Conservation (phyloP, 768 basidiomycete species). For the Leccinum barrowsii region DNA sequence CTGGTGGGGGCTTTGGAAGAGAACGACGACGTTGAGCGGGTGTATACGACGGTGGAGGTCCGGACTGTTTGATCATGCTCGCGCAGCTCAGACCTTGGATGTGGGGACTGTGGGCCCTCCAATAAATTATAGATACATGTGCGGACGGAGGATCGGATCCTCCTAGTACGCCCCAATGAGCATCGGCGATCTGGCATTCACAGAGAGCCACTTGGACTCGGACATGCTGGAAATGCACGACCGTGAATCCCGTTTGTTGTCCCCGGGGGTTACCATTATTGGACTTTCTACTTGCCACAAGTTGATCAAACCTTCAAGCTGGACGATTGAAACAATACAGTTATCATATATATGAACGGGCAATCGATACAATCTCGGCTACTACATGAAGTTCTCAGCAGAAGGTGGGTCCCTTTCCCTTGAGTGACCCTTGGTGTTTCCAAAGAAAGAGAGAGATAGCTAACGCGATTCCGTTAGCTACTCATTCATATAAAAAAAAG, state of each 20-base stretch:
- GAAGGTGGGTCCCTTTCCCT: not conserved
- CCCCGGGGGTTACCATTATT: not conserved
- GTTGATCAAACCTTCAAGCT: not conserved
- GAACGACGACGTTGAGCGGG: constrained; percentile 54
- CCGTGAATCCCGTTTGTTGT: not conserved
- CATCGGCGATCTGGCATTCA: not conserved
- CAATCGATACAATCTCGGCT: not conserved
- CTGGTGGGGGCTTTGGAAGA: constrained; percentile 54
- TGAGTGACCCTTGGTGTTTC: not conserved
- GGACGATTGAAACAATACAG: not conserved
- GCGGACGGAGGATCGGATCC: not conserved
- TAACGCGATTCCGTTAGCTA: not conserved
- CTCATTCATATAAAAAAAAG: constrained; percentile 14
- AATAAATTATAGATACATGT: not conserved
- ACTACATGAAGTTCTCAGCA: not conserved
- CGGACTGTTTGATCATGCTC: constrained; percentile 19
- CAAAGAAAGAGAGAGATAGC: not conserved
- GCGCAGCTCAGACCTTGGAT: constrained; percentile 4
- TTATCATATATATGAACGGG: not conserved
- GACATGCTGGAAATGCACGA: not conserved
- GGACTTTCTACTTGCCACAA: not conserved
- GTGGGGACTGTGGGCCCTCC: not conserved
- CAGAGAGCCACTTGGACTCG: not conserved
- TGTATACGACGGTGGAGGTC: constrained; percentile 52
- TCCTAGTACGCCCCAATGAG: not conserved